Conservation (phyloP, 2,329 filamentous ascomycete genomes). For the Ceratocystis papillata region DNA sequence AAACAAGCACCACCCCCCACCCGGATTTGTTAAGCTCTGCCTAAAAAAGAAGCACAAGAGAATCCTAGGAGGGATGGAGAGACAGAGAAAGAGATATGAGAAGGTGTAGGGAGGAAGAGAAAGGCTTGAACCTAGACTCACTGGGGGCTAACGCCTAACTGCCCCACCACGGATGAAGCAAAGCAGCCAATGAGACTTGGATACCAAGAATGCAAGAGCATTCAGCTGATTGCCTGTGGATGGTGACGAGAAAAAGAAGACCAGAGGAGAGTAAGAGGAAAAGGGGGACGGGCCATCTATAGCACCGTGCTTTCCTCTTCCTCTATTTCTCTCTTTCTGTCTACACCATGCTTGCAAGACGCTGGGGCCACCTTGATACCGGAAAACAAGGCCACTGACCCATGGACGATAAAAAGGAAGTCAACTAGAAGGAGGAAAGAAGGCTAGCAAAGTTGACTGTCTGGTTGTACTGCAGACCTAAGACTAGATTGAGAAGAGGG, state of each 20-base stretch:
- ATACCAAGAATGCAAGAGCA: neutral
- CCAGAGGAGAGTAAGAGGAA: neutral
- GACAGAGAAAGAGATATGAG: neutral
- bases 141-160: neutral
- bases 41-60: neutral
- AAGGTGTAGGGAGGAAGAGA: conserved; percentile 2
- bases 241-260: neutral
- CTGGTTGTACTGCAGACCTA: neutral
- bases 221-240: neutral
- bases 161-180: neutral
- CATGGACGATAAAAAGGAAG: neutral
- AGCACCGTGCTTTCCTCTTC: neutral
- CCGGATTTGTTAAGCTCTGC: neutral
- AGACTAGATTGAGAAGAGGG: neutral
- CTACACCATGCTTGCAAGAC: neutral
- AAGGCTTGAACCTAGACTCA: neutral
- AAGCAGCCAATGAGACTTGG: conserved; percentile 2
- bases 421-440: neutral
- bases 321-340: neutral
- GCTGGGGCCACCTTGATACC: neutral
- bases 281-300: neutral
- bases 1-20: no score
- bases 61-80: neutral
- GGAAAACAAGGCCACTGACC: conserved; percentile 1
- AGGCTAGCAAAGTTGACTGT: neutral